These are phyloP conservation scores for Pachysandra terminalis DNA, from an alignment of 164 flowering plant genomes.

Conservation along the genomic window DNA sequence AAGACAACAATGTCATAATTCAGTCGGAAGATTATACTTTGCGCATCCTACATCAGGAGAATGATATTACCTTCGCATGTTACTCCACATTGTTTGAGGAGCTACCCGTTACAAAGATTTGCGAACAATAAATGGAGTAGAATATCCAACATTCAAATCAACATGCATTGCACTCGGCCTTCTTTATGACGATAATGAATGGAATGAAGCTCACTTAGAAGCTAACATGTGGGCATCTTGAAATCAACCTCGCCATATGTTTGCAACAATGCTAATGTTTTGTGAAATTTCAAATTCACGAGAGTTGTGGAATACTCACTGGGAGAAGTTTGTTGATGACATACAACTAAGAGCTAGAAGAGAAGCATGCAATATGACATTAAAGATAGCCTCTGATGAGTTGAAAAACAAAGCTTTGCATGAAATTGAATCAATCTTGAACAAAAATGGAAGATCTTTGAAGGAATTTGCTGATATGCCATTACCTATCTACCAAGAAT, in stretches of 20 bases:
- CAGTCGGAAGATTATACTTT: conserved; percentile 6
- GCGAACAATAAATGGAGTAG: not conserved
- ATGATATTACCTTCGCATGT: conserved; percentile 4
- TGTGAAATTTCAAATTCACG: not conserved
- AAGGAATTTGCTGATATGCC: not conserved
- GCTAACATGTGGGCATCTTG: not conserved
- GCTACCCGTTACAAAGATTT: not conserved
- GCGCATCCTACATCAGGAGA: conserved; percentile 2
- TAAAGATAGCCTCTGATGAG: not conserved
- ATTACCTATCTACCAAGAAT: not conserved
- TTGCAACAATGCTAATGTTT: not conserved
- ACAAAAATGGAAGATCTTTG: not conserved
- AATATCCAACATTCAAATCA: conserved; percentile 3
- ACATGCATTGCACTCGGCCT: conserved; percentile 11
- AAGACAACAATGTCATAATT: not conserved
- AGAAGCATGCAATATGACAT: not conserved
- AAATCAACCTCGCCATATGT: not conserved
- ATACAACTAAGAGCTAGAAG: not conserved
- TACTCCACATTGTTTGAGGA: not conserved
- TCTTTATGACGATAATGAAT: conserved; percentile 13
- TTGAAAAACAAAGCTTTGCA: not conserved
- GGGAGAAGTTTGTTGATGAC: not conserved
- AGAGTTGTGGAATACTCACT: not conserved
- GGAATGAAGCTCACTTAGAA: not conserved
- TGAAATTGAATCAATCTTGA: not conserved